Evolutionary conservation across 2,329 filamentous ascomycete species (phyloP).

Genomic region (Aspergillus sp.): DNA sequence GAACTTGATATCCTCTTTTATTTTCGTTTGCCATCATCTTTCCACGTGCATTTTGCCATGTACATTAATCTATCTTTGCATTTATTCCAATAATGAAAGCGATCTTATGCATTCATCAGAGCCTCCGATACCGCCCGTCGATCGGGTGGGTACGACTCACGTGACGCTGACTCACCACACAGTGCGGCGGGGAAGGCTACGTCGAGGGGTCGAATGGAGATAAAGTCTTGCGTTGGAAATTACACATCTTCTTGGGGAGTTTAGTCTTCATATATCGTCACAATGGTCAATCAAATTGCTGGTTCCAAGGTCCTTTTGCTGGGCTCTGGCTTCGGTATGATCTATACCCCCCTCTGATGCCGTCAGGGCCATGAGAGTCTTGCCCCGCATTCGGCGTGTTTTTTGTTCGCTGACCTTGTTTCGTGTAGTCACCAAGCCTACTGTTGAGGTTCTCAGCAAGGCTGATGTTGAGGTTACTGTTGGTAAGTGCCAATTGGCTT

Average conservation of each 20-base stretch:
- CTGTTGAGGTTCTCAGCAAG: slow-evolving; percentile 59
- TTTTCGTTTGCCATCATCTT: no score
- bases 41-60: no score
- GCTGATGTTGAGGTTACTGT: slow-evolving; percentile 62
- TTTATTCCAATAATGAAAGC: no score
- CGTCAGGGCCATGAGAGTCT: background rate
- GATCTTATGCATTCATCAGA: no score
- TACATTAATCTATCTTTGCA: no score
- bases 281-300: slow-evolving; percentile 32
- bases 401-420: slow-evolving; percentile 9
- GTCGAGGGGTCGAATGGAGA: background rate
- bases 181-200: slow-evolving; percentile 8
- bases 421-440: slow-evolving; percentile 54
- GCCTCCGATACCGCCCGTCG: slow-evolving; percentile 13
- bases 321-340: slow-evolving; percentile 34
- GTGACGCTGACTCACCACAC: slow-evolving; percentile 21
- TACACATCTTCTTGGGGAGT: slow-evolving; percentile 2
- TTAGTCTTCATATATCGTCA: slow-evolving; percentile 15
- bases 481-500: slow-evolving; percentile 41
- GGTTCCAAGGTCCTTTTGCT: slow-evolving; percentile 36
- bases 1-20: slow-evolving; percentile 2
- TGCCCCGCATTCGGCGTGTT: slow-evolving; percentile 10
- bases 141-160: slow-evolving; percentile 15
- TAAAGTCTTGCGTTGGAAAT: background rate
- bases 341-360: background rate